phyloP scores from a whole-genome alignment of 1,284 basidiomycete genomes.

The Hemileia vastatrix region DNA sequence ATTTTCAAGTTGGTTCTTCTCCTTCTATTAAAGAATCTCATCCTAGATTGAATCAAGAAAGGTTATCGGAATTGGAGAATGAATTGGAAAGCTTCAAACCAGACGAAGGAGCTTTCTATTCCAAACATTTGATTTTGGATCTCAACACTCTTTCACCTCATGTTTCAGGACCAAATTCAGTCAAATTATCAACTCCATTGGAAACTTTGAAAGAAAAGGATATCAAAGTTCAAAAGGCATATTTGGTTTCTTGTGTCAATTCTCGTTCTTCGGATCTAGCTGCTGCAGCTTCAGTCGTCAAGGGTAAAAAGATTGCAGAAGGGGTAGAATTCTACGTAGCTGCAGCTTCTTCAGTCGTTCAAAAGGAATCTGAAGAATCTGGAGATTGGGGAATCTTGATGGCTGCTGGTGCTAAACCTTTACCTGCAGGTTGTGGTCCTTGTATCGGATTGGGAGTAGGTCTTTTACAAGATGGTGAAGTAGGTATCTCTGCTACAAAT shows the following conservation, averaged over 20 bases:
- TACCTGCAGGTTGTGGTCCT: conserved; percentile 92
- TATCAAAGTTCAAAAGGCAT: conserved; percentile 88
- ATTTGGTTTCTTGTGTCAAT: conserved; percentile 96
- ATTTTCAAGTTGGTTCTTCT: conserved; percentile 53
- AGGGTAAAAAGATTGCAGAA: conserved; percentile 69
- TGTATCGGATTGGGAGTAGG: conserved; percentile 93
- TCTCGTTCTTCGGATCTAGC: conserved; percentile 89
- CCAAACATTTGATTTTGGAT: conserved; percentile 84
- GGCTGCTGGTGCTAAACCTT: conserved; percentile 74
- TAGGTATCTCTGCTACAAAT: conserved; percentile 94
- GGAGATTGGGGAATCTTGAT: conserved; percentile 85
- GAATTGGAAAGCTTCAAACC: conserved; percentile 56
- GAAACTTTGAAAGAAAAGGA: conserved; percentile 62
- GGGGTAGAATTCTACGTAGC: conserved; percentile 97
- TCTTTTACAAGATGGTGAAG: conserved; percentile 82
- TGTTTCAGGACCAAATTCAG: conserved; percentile 92
- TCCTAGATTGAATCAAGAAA: conserved; percentile 68
- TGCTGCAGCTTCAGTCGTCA: conserved; percentile 77
- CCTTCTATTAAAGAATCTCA: conserved; percentile 57
- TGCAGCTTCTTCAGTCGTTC: conserved; percentile 81
- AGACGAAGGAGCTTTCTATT: conserved; percentile 70
- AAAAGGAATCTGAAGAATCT: conserved; percentile 70
- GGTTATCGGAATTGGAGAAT: conserved; percentile 58
- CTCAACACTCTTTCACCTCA: conserved; percentile 88
- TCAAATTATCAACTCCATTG: conserved; percentile 89